Conservation (phyloP, 192 early-diverging fungal species). For the Linnemannia elongata region DNA sequence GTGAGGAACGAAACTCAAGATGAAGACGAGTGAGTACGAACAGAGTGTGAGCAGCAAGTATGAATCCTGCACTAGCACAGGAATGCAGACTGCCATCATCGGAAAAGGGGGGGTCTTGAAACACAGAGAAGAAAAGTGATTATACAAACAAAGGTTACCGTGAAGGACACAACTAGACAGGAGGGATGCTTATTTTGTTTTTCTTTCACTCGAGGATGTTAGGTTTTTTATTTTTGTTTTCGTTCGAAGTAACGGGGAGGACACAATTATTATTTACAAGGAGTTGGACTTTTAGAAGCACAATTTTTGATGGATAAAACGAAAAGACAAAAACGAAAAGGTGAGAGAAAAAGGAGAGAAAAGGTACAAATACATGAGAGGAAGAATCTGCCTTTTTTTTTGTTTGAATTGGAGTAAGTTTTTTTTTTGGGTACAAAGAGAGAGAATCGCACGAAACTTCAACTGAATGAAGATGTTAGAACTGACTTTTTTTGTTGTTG, state of each 20-base stretch:
- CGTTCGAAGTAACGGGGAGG: conserved; percentile 10
- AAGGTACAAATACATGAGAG: conserved; percentile 36
- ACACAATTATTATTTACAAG: conserved; percentile 30
- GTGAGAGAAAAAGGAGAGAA: background rate
- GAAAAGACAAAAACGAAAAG: conserved; percentile 21
- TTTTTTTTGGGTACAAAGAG: conserved; percentile 17
- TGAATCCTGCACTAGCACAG: no score
- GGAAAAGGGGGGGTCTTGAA: no score
- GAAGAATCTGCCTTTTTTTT: conserved; percentile 27
- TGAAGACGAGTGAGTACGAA: no score
- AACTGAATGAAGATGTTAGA: background rate
- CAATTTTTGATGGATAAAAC: conserved; percentile 21
- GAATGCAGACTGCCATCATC: no score
- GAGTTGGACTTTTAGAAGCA: conserved; percentile 17
- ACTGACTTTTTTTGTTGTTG: conserved; percentile 11
- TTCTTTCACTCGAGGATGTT: conserved; percentile 6
- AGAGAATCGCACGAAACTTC: background rate
- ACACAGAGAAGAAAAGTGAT: no score
- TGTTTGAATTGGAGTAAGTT: background rate
- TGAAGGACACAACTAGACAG: background rate
- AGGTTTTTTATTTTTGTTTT: conserved; percentile 7
- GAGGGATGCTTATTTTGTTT: background rate
- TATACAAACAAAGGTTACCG: background rate
- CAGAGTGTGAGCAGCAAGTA: no score
- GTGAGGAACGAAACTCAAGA: no score